Percentiles rank a stretch among this genome's conserved stretches.
Evolutionary conservation across 345 rosid species (phyloP).

Genomic region (Geranium rotundifolium): DNA sequence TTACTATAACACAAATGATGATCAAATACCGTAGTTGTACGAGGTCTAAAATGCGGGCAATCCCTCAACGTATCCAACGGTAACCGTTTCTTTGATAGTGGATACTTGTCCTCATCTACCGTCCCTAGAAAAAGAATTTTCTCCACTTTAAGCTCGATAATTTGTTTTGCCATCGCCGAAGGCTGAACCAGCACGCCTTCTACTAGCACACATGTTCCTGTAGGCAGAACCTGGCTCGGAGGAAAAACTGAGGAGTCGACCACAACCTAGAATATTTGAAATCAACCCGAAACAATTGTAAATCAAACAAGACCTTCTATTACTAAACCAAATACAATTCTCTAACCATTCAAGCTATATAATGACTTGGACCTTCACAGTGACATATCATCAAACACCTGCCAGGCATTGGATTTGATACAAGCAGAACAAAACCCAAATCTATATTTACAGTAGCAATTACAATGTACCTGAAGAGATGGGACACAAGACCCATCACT

Average conservation of each 20-base stretch:
- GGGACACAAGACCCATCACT: slow-evolving; percentile 66
- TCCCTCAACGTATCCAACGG: slow-evolving; percentile 59
- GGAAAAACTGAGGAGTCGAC: slow-evolving; percentile 45
- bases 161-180: slow-evolving; percentile 20
- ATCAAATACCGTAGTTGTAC: slow-evolving; percentile 60
- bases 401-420: not conserved
- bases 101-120: slow-evolving; percentile 48
- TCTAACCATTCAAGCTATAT: not conserved
- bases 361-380: not conserved
- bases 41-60: slow-evolving; percentile 66
- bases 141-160: slow-evolving; percentile 49
- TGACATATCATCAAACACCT: not conserved
- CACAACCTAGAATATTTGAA: slow-evolving; percentile 34
- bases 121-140: slow-evolving; percentile 64
- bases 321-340: slow-evolving; percentile 1
- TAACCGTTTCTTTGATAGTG: slow-evolving; percentile 54
- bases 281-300: not conserved
- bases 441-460: too few species aligned
- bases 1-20: not conserved
- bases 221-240: slow-evolving; percentile 30
- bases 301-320: not conserved
- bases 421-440: too few species aligned
- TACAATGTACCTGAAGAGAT: slow-evolving; percentile 43
- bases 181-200: slow-evolving; percentile 47
- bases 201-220: slow-evolving; percentile 59